Evolutionary conservation across 805 yeast species (phyloP), one percentile per base, ranked within the genome.

Genomic region (Starmerella vaccinii): DNA sequence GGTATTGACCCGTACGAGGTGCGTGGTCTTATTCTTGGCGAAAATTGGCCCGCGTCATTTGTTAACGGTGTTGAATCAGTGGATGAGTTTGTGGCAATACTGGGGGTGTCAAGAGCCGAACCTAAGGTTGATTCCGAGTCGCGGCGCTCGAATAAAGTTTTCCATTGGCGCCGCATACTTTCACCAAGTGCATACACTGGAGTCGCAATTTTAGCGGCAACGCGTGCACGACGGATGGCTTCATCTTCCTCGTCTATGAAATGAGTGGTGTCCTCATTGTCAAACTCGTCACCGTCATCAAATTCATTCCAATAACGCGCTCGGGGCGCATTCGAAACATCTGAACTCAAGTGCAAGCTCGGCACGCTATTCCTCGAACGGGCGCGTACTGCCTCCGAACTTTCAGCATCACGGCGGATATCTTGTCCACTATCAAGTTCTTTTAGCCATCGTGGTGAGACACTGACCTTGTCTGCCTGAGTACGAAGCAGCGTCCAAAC

Each of bases 291-390:
- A 51, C 78, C 84, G 0, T 80, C 71, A 58, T 80, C 84, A 60
- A 80, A 80, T 64, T 80, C 84, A 59, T 80, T 80, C 84, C 84
- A 80, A 61, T 80, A 80, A 42, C 81, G 62, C 21, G 46, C 21
- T 18, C 22, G 46, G 35, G 35, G 48, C 23, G 47, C 44, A 6
- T 41, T 18, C 8, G 12, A 8, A 16, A n/a, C 49, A 33, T 24
- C 38, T 46, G 50, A 45, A 8, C 16, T 19, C 29, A 18, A 13
- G 18, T 50, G 34, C 24, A 26, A 16, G 15, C 22, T 30, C n/a
- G 33, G 15, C 16, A 10, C 22, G 22, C 32, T 43, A 15, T 22
- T 29, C 30, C 18, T 6, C 2, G 44, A 15, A 9, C 4, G n/a
- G 9, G 13, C 4, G 27, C 15, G n/a, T 10, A 27, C 32, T 6